Conservation (phyloP, 2,329 filamentous ascomycete genomes). For the Cordyceps farinosa region DNA sequence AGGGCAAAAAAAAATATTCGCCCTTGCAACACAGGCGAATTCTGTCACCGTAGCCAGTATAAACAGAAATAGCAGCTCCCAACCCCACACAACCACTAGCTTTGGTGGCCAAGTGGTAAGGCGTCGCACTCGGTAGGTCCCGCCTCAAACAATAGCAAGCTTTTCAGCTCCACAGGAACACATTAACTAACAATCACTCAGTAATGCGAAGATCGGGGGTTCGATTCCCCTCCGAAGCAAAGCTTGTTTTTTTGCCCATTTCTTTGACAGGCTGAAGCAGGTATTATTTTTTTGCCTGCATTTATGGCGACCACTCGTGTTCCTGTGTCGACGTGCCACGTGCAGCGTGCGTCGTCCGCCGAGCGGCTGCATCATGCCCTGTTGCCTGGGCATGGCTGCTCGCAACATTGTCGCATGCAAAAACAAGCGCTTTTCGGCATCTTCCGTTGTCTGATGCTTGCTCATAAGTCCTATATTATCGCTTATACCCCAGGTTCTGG, state of each 20-base stretch:
- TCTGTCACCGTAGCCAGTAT: not conserved
- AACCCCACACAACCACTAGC: conserved; percentile 1
- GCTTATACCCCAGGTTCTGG: not conserved
- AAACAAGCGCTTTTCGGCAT: not conserved
- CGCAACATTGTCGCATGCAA: not conserved
- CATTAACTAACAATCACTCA: not conserved
- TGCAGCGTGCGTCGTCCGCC: not conserved
- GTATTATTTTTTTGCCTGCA: no score
- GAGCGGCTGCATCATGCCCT: no score
- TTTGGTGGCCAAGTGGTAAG: conserved; percentile 20
- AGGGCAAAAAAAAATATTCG: no score
- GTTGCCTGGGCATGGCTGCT: no score
- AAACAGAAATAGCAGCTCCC: not conserved
- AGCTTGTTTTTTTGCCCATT: not conserved
- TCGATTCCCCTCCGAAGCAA: conserved; percentile 20
- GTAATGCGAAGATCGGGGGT: conserved; percentile 20
- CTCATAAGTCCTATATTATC: not conserved
- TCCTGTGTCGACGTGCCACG: not conserved
- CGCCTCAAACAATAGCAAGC: not conserved
- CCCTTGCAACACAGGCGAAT: no score
- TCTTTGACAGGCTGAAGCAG: not conserved
- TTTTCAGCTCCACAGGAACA: not conserved
- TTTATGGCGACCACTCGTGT: no score
- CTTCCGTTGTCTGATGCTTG: not conserved
- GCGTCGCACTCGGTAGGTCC: conserved; percentile 18